A percentile compares a stretch with the other conserved stretches of the same genome.
Conservation (phyloP, 768 basidiomycete species). For the Leccinellum luteum region DNA sequence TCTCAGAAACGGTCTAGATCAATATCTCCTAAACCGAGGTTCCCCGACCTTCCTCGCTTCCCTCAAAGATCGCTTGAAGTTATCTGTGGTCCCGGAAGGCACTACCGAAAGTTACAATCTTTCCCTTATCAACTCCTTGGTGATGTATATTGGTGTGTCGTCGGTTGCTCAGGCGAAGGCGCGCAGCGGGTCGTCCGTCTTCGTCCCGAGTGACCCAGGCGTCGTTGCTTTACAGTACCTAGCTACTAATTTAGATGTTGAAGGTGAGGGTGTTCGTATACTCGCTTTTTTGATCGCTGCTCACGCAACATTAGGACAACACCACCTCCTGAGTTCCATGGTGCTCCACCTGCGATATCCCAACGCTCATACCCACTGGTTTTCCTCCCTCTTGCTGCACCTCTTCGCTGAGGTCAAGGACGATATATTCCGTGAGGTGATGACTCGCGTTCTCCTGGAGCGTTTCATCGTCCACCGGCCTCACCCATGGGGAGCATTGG, state of each 20-base stretch:
- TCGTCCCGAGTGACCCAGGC: slow-evolving; percentile 79
- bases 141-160: slow-evolving; percentile 94
- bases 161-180: slow-evolving; percentile 89
- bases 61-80: slow-evolving; percentile 72
- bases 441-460: slow-evolving; percentile 89
- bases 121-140: slow-evolving; percentile 87
- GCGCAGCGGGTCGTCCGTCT: slow-evolving; percentile 76
- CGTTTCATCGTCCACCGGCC: slow-evolving; percentile 92
- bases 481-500: slow-evolving; percentile 93
- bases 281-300: not conserved
- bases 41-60: slow-evolving; percentile 69
- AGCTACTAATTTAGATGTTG: slow-evolving; percentile 79
- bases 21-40: slow-evolving; percentile 77
- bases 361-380: slow-evolving; percentile 98
- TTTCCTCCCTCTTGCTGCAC: slow-evolving; percentile 85
- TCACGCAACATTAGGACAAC: slow-evolving; percentile 65
- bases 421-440: slow-evolving; percentile 75
- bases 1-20: slow-evolving; percentile 76
- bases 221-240: slow-evolving; percentile 83
- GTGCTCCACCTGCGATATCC: slow-evolving; percentile 96
- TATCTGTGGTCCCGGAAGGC: slow-evolving; percentile 44
- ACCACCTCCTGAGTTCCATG: slow-evolving; percentile 90
- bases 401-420: slow-evolving; percentile 80
- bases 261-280: slow-evolving; percentile 57
- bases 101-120: slow-evolving; percentile 74